These are phyloP conservation scores for Termitomyces sp. DNA, from an alignment of 768 basidiomycete genomes.

Conservation along the genomic window DNA sequence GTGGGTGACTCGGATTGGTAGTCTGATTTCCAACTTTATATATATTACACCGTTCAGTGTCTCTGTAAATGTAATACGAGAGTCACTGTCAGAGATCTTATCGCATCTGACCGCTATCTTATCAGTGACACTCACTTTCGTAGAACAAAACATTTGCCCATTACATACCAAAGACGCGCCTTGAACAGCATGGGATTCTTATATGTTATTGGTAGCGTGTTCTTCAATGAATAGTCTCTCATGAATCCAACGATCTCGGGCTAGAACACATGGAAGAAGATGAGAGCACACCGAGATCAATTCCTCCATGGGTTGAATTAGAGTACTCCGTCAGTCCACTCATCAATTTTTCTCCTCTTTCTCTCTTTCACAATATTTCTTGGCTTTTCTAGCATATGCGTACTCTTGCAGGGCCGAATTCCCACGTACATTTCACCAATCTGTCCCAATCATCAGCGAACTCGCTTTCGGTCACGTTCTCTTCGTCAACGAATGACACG, in stretches of 20 bases:
- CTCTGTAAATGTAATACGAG: too few relatives aligned
- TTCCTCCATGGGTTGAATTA: constrained; percentile 88
- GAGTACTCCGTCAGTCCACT: constrained; percentile 69
- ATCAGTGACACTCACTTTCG: not conserved
- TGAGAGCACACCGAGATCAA: constrained; percentile 61
- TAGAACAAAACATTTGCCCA: not conserved
- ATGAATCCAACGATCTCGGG: constrained; percentile 7
- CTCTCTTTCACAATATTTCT: not conserved
- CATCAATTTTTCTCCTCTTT: not conserved
- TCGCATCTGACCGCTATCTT: not conserved
- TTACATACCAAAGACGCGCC: not conserved
- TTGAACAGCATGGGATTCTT: constrained; percentile 33
- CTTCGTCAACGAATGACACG: constrained; percentile 9
- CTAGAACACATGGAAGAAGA: constrained; percentile 96
- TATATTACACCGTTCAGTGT: too few relatives aligned
- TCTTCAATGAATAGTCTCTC: not conserved
- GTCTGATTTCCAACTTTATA: too few relatives aligned
- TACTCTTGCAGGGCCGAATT: constrained; percentile 57
- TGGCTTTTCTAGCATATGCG: constrained; percentile 67
- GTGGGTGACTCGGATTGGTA: too few relatives aligned
- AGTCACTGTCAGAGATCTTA: not conserved
- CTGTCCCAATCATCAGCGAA: constrained; percentile 67
- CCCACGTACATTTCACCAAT: constrained; percentile 78
- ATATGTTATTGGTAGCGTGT: constrained; percentile 51
- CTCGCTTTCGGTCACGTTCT: constrained; percentile 40